These are phyloP conservation scores for Lactifluus echinatus DNA, from an alignment of 768 basidiomycete genomes.

Conservation along the genomic window DNA sequence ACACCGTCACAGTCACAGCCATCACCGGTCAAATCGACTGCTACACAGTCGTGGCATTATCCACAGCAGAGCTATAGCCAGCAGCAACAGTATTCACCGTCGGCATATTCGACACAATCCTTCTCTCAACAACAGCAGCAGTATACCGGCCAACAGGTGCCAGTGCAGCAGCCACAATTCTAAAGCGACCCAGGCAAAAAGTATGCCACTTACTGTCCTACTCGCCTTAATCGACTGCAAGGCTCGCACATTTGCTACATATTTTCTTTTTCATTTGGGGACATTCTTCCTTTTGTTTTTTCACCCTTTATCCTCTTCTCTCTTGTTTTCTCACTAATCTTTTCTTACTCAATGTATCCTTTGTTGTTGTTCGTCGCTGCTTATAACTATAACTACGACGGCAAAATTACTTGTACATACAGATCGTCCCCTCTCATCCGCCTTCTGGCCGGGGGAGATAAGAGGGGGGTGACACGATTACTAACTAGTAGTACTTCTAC, in stretches of 20 bases:
- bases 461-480: conserved; percentile 1
- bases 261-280: not conserved
- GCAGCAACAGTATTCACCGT: conserved; percentile 13
- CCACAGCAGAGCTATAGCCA: conserved; percentile 4
- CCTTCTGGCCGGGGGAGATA: not conserved
- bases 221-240: conserved; percentile 3
- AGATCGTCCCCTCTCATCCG: not conserved
- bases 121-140: conserved; percentile 10
- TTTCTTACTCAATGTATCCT: conserved; percentile 3
- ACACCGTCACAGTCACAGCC: conserved; percentile 1
- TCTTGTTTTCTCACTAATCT: not conserved
- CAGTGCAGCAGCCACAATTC: conserved; percentile 14
- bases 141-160: conserved; percentile 10
- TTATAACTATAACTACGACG: not conserved
- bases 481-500: conserved; percentile 4
- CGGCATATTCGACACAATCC: conserved; percentile 2
- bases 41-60: conserved; percentile 8
- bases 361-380: not conserved
- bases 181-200: conserved; percentile 4
- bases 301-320: not conserved
- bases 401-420: conserved; percentile 19
- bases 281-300: not conserved
- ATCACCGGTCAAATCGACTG: not conserved
- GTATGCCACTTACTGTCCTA: not conserved
- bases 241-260: not conserved